phyloP scores from a whole-genome alignment of 164 flowering plant species.

The Annona squamosa region DNA sequence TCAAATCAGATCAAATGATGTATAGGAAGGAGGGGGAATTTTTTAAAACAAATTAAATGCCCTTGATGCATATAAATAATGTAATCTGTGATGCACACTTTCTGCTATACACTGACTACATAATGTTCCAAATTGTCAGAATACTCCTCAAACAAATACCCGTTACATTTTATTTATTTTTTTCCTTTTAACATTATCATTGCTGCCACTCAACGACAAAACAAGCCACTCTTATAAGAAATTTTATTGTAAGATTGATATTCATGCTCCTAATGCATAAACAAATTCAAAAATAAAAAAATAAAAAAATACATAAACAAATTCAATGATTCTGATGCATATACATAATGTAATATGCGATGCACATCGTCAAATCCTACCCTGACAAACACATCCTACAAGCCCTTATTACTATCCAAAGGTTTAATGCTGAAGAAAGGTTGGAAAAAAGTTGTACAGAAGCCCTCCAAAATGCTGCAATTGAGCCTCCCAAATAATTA shows the following conservation, averaged over 20 bases:
- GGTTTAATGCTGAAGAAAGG: constrained; percentile 2
- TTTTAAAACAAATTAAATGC: no score
- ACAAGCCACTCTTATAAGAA: neutral
- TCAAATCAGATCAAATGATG: no score
- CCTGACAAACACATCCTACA: constrained; percentile 6
- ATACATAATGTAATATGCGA: constrained; percentile 3
- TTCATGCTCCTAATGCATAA: neutral
- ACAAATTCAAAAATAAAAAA: no score
- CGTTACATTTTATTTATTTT: no score
- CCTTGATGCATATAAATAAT: no score
- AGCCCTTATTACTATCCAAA: neutral
- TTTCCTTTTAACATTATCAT: no score
- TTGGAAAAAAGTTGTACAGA: neutral
- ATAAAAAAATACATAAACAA: neutral
- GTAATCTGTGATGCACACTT: no score
- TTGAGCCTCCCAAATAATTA: neutral
- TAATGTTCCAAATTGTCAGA: no score
- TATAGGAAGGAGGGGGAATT: no score
- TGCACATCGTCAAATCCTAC: constrained; percentile 4
- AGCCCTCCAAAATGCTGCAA: neutral
- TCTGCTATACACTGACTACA: no score
- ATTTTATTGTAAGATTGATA: neutral
- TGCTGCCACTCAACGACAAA: neutral
- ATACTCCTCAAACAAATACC: no score
- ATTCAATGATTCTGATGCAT: constrained; percentile 2